Base-by-base conservation (phyloP, 2,329 filamentous ascomycete species). In the Arthrobotrys musiformis region DNA sequence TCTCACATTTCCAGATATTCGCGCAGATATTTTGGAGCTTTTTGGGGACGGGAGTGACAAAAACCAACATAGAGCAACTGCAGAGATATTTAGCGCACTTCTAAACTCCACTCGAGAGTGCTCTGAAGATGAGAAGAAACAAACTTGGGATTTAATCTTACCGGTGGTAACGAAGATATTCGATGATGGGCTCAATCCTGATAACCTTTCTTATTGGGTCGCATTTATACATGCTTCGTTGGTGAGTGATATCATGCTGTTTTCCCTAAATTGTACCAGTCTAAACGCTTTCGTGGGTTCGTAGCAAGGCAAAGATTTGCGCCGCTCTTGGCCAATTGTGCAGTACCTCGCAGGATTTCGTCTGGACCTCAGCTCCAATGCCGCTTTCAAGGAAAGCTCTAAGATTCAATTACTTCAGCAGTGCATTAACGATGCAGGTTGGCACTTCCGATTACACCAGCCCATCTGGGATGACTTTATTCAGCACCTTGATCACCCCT, bases 351-450 rank as follows among this genome's bases (percentile, higher is more conserved):
- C 91, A 54, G 89, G 90, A 66, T 98, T 98, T 88, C 89, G 93
- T 30, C 87, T 99, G 8, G 95, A 99, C 82, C 94, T 98, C 91
- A 87, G 89, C 4, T 97, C 94, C 0, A 97, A 98, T 82, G 95
- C 96, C 2, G 95, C 95, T 0, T 99, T 99, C 87, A 99, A 99
- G 83, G 96, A 99, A 83, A 97, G 94, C 68, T 96, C 94, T 28
- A 97, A 98, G 85, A 93, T 99, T 15, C 91, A 95, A 79, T 86
- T 99, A 30, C 86, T 99, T 17, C 93, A 97, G 80, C 93, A 97
- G 80, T 89, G 92, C 78, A 92, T 99, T 74, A 90, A 90, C 50
- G 93, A 97, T 81, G 89, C 90, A 37, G 95, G 95, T 0, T 99
- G 96, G 95, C 95, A 99, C 83, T 99, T 97, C 86, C 93, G 93